Conservation (phyloP, 2,329 filamentous ascomycete species). For the Fonsecaea nubica region DNA sequence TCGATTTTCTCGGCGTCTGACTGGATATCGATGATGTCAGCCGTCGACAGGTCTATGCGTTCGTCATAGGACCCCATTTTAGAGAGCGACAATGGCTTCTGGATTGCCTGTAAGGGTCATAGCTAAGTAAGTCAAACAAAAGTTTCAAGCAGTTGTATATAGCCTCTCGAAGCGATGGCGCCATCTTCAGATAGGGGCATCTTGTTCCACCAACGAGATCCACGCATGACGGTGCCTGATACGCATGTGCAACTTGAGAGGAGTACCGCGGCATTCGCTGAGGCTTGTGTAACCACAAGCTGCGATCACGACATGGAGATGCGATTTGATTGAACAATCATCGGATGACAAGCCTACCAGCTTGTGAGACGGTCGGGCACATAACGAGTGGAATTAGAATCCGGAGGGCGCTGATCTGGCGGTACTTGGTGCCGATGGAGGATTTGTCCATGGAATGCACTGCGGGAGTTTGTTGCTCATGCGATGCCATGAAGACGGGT, state of each 20-base stretch:
- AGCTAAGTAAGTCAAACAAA: not conserved
- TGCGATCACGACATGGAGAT: not conserved
- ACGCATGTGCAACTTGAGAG: not conserved
- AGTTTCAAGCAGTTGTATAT: not conserved
- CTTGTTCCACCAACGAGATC: not conserved
- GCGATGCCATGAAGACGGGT: too few species aligned
- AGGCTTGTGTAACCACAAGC: not conserved
- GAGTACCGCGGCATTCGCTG: not conserved
- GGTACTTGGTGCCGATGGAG: not conserved
- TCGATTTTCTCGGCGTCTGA: slow-evolving; percentile 70
- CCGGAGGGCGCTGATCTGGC: not conserved
- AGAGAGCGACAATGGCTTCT: not conserved
- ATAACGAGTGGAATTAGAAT: not conserved
- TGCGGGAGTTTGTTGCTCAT: too few species aligned
- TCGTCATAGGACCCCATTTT: slow-evolving; percentile 8
- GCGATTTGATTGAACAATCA: not conserved
- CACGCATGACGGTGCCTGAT: not conserved
- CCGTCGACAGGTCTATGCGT: not conserved
- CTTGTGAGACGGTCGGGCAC: not conserved
- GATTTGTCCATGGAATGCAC: not conserved
- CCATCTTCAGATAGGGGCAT: not conserved
- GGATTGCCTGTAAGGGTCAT: not conserved
- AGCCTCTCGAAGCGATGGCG: not conserved
- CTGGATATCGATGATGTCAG: slow-evolving; percentile 72
- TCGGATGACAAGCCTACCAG: not conserved